These are phyloP conservation scores for Andrographis paniculata DNA, from an alignment of 305 asterid genomes.

Conservation along the genomic window DNA sequence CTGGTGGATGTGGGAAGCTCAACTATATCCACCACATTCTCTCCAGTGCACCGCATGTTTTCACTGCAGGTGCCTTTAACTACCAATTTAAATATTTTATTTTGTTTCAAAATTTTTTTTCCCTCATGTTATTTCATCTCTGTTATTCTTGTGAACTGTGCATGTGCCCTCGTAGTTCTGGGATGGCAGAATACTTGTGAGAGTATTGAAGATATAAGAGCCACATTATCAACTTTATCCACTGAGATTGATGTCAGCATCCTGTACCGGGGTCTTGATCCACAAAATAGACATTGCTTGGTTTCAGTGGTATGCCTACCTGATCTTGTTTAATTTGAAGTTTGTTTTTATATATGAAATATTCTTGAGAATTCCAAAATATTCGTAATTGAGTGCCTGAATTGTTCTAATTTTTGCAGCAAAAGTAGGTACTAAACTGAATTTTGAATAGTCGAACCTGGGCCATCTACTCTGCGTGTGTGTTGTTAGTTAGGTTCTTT, in stretches of 20 bases:
- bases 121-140: too few relatives aligned
- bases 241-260: constrained; percentile 77
- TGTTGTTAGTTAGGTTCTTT: too few relatives aligned
- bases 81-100: background rate
- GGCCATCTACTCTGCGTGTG: too few relatives aligned
- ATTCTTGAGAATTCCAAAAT: too few relatives aligned
- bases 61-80: constrained; percentile 53
- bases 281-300: constrained; percentile 47
- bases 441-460: too few relatives aligned
- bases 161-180: constrained; percentile 38
- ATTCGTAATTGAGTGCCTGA: too few relatives aligned
- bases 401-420: too few relatives aligned
- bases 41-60: constrained; percentile 73
- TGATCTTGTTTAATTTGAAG: constrained; percentile 5
- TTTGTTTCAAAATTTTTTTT: too few relatives aligned
- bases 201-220: constrained; percentile 65
- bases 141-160: constrained; percentile 2
- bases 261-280: constrained; percentile 90
- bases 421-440: too few relatives aligned
- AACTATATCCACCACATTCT: constrained; percentile 84
- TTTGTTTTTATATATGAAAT: constrained; percentile 4
- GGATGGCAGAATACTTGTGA: constrained; percentile 97
- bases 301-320: constrained; percentile 79
- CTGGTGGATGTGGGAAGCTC: constrained; percentile 74
- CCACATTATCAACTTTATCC: constrained; percentile 64